Conservation (phyloP, 2,329 filamentous ascomycete genomes). For the Biscogniauxia sp. region DNA sequence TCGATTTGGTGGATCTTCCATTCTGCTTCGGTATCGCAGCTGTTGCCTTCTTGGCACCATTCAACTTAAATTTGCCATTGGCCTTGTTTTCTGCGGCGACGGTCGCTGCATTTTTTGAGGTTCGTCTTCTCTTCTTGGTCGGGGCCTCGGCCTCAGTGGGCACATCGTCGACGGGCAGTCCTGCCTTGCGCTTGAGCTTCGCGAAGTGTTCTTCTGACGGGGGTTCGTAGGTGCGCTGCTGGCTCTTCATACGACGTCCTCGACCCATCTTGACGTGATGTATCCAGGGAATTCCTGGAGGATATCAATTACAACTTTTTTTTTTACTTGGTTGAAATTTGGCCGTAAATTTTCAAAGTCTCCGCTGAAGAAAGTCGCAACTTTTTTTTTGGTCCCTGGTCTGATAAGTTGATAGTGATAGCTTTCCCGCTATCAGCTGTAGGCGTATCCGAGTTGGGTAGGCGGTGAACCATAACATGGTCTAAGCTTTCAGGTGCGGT, state of each 20-base stretch:
- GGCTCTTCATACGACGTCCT: conserved; percentile 87
- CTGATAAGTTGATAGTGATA: conserved; percentile 29
- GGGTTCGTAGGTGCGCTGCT: conserved; percentile 78
- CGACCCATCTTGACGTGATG: conserved; percentile 67
- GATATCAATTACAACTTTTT: not conserved
- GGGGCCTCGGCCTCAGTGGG: conserved; percentile 54
- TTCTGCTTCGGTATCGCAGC: conserved; percentile 36
- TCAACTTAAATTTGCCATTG: conserved; percentile 34
- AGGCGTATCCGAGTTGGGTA: not conserved
- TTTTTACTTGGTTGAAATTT: conserved; percentile 2
- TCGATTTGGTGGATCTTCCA: conserved; percentile 30
- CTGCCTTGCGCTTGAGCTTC: conserved; percentile 81
- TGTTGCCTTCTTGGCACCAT: conserved; percentile 30
- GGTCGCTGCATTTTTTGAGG: conserved; percentile 30
- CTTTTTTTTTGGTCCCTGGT: conserved; percentile 27
- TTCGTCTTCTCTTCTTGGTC: conserved; percentile 62
- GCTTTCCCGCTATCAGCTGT: conserved; percentile 5
- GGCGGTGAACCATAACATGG: not conserved
- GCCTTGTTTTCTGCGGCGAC: conserved; percentile 29
- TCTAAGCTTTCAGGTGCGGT: not conserved
- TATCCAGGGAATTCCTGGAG: conserved; percentile 8
- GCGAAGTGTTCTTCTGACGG: conserved; percentile 78
- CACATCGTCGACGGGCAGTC: conserved; percentile 59
- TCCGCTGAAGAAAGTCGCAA: conserved; percentile 18
- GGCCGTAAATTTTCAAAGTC: conserved; percentile 13